Conservation (phyloP, 306 rosid genomes). For the Oxytropis ochrocephala region DNA sequence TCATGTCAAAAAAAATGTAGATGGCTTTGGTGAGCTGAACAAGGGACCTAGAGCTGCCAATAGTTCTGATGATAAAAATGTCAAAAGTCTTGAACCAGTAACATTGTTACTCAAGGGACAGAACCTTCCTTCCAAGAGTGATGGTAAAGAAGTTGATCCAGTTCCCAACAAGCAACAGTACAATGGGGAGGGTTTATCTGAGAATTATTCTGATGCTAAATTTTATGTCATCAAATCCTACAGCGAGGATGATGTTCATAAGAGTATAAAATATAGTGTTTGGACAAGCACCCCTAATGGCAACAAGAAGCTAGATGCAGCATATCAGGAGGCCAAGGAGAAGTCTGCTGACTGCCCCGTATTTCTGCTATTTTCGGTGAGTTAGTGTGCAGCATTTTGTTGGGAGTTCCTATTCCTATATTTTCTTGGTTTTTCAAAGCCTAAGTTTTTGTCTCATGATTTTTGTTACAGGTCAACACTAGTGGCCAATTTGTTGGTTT, state of each 20-base stretch:
- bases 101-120: constrained; percentile 35
- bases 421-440: neutral
- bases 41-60: constrained; percentile 46
- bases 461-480: constrained; percentile 36
- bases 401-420: neutral
- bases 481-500: constrained; percentile 56
- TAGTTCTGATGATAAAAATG: constrained; percentile 16
- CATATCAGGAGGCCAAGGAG: constrained; percentile 44
- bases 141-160: constrained; percentile 17
- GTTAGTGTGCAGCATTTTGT: constrained; percentile 8
- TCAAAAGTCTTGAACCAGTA: constrained; percentile 22
- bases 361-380: constrained; percentile 45
- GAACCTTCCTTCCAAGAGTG: constrained; percentile 25
- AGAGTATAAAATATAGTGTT: constrained; percentile 43
- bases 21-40: constrained; percentile 36
- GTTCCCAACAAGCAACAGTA: constrained; percentile 30
- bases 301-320: constrained; percentile 37
- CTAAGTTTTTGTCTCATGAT: neutral
- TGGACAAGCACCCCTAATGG: constrained; percentile 56
- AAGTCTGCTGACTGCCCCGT: constrained; percentile 36
- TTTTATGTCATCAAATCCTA: constrained; percentile 46
- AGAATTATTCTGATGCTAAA: constrained; percentile 35
- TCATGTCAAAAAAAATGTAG: constrained; percentile 19
- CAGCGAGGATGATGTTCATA: constrained; percentile 53
- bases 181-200: constrained; percentile 31